Evolutionary conservation across 1,139 yeast species (phyloP).

Genomic region (Pneumocystis canis): DNA sequence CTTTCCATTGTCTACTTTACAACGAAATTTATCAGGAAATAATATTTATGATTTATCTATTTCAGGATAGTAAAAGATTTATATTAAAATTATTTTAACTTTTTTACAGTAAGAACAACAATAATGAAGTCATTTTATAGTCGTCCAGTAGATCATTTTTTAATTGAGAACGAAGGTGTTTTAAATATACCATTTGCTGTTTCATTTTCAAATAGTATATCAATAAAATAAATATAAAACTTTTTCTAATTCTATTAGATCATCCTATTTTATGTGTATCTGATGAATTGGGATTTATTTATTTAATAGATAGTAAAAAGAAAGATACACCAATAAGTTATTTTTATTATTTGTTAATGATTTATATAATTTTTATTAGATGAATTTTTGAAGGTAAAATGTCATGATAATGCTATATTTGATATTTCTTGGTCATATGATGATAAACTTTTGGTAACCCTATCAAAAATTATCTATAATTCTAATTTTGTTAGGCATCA

Average conservation of each 20-base stretch:
- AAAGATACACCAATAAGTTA: not conserved
- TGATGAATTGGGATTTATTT: not conserved
- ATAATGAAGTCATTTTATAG: not conserved
- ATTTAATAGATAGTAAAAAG: not conserved
- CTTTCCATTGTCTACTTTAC: not conserved
- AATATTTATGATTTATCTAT: not conserved
- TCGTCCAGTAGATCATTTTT: not conserved
- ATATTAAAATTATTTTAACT: not conserved
- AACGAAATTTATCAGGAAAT: not conserved
- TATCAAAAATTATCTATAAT: not conserved
- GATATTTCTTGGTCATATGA: conserved; percentile 1
- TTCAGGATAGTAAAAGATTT: not conserved
- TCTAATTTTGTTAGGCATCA: not conserved
- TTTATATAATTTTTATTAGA: not conserved
- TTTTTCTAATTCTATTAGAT: not conserved
- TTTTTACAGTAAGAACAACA: not conserved
- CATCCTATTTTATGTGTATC: not conserved
- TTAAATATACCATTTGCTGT: not conserved
- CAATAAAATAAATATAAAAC: not conserved
- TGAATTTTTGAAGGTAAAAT: not conserved
- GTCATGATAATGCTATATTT: conserved; percentile 2
- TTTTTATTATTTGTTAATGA: not conserved
- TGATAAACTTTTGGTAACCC: not conserved
- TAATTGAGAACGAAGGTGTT: not conserved
- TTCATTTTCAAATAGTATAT: conserved; percentile 1